phyloP scores from a whole-genome alignment of 225 moss, liverwort and hornwort genomes.

The Anthoceros angustus region DNA sequence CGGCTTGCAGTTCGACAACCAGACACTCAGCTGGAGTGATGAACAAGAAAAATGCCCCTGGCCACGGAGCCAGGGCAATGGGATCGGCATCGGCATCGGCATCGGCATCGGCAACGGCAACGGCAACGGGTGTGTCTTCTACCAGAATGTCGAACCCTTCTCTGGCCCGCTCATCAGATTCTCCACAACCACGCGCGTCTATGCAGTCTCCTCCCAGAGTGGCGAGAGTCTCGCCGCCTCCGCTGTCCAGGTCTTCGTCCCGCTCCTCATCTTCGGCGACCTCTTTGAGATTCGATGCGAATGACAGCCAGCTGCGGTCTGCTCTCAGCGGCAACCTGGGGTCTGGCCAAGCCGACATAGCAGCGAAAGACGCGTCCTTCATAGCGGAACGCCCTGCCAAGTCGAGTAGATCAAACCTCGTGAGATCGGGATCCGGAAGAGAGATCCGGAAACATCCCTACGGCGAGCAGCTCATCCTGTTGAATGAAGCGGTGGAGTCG shows the following conservation, averaged over 20 bases:
- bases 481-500: not conserved
- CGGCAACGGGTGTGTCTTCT: no score
- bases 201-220: not conserved
- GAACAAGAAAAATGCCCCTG: no score
- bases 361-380: not conserved
- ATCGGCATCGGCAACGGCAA: no score
- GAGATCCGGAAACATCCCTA: not conserved
- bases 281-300: not conserved
- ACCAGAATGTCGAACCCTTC: not conserved
- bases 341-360: not conserved
- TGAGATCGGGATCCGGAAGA: not conserved
- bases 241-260: not conserved
- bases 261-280: not conserved
- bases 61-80: no score
- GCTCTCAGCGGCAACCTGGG: not conserved
- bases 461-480: not conserved
- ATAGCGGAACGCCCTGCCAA: not conserved
- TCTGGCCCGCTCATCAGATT: not conserved
- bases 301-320: not conserved
- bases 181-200: not conserved
- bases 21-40: no score
- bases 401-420: not conserved
- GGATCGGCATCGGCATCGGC: no score
- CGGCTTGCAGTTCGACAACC: no score
- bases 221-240: not conserved